phyloP scores from a whole-genome alignment of 2,329 filamentous ascomycete species.

The Aspergillus costaricaensis region DNA sequence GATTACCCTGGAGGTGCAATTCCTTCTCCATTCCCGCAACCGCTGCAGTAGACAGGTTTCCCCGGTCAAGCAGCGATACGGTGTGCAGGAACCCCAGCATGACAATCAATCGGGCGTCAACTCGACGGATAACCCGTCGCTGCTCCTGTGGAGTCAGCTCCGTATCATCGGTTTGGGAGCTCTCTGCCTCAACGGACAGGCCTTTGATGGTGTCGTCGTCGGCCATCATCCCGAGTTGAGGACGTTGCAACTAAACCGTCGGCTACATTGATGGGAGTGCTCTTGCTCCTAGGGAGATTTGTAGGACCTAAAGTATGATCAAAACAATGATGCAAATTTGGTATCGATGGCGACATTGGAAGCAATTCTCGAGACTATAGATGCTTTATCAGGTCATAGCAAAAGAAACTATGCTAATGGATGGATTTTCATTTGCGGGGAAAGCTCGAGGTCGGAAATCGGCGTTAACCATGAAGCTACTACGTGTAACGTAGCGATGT shows the following conservation, averaged over 20 bases:
- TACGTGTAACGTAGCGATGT: too few species aligned
- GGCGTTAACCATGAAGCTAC: neutral
- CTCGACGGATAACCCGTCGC: conserved; percentile 19
- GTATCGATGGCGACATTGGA: neutral
- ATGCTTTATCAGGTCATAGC: neutral
- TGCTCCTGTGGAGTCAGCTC: conserved; percentile 11
- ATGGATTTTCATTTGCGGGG: too few species aligned
- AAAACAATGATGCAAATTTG: neutral
- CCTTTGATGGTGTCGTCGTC: neutral
- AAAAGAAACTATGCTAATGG: too few species aligned
- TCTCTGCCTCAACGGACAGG: neutral
- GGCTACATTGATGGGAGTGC: neutral
- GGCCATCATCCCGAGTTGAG: neutral
- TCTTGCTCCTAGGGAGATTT: neutral
- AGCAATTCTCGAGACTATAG: neutral
- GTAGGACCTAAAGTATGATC: neutral
- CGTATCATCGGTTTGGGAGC: neutral
- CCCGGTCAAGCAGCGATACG: conserved; percentile 22
- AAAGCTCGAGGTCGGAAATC: neutral
- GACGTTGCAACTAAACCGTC: neutral
- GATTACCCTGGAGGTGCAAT: conserved; percentile 9
- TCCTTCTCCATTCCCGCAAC: conserved; percentile 22
- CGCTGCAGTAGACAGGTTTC: conserved; percentile 19
- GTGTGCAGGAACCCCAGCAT: conserved; percentile 22
- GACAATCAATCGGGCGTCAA: conserved; percentile 23